Conservation (phyloP, 2,329 filamentous ascomycete species). For the Colletotrichum sp. region DNA sequence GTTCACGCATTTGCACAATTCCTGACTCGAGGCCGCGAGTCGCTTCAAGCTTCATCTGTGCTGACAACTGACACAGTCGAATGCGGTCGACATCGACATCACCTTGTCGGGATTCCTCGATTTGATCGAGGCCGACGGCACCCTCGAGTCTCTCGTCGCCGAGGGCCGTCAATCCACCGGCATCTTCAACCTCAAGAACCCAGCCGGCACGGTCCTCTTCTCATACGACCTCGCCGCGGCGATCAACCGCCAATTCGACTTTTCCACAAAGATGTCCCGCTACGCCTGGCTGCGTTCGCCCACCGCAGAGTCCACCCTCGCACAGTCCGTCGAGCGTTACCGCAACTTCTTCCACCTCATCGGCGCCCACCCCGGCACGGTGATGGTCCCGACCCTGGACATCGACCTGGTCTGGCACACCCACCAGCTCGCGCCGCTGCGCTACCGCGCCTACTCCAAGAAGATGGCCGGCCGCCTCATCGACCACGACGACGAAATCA, state of each 20-base stretch:
- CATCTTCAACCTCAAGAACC: conserved; percentile 19
- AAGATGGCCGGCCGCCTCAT: conserved; percentile 29
- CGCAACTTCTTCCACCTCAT: conserved; percentile 39
- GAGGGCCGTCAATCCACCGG: not conserved
- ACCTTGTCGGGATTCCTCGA: not conserved
- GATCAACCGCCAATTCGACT: conserved; percentile 40
- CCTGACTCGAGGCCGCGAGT: not conserved
- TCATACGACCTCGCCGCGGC: conserved; percentile 29
- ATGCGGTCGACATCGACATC: not conserved
- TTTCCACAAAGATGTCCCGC: conserved; percentile 44
- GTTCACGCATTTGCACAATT: not conserved
- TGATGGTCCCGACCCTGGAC: conserved; percentile 44
- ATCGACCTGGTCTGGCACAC: conserved; percentile 50
- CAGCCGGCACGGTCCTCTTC: conserved; percentile 3
- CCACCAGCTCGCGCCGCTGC: conserved; percentile 37
- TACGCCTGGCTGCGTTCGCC: conserved; percentile 44
- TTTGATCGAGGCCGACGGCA: not conserved
- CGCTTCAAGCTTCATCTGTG: not conserved
- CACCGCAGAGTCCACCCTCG: conserved; percentile 34
- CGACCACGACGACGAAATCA: conserved; percentile 45
- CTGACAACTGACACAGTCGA: not conserved
- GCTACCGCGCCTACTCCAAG: conserved; percentile 28
- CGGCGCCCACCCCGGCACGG: conserved; percentile 27
- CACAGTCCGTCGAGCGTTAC: conserved; percentile 41
- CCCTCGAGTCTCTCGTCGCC: not conserved